Evolutionary conservation across 768 basidiomycete genomes (phyloP).

Genomic region (Bullera alba): DNA sequence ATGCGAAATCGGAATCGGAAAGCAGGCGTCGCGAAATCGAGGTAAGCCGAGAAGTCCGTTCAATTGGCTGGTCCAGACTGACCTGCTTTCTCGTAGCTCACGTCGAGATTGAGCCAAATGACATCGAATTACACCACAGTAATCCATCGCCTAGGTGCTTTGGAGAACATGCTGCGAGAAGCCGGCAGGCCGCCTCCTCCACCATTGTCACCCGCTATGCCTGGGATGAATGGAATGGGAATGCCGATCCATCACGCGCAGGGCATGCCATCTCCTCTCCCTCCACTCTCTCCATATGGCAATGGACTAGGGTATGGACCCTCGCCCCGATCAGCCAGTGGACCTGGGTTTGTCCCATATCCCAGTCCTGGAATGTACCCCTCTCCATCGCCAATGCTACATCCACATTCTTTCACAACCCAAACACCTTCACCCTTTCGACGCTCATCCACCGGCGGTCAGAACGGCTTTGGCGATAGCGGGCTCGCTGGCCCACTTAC

Average conservation of each 20-base stretch:
- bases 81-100: neutral
- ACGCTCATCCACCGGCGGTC: neutral
- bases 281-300: too few species aligned
- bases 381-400: constrained; percentile 24
- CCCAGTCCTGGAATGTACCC: constrained; percentile 32
- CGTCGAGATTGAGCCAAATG: neutral
- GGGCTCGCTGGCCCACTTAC: constrained; percentile 22
- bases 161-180: constrained; percentile 8
- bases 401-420: constrained; percentile 8
- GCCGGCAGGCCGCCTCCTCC: neutral
- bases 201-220: constrained; percentile 1
- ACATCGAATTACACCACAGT: neutral
- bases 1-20: neutral
- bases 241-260: too few species aligned
- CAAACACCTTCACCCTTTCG: constrained; percentile 13
- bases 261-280: constrained; percentile 4
- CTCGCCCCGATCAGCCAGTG: constrained; percentile 6
- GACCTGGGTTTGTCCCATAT: constrained; percentile 10
- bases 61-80: neutral
- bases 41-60: constrained; percentile 4
- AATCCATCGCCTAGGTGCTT: constrained; percentile 2
- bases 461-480: neutral
- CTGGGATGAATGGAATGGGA: too few species aligned
- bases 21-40: constrained; percentile 10
- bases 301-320: neutral